These are phyloP conservation scores for Aureobasidium subglaciale DNA, from an alignment of 2,329 filamentous ascomycete species.

Conservation along the genomic window DNA sequence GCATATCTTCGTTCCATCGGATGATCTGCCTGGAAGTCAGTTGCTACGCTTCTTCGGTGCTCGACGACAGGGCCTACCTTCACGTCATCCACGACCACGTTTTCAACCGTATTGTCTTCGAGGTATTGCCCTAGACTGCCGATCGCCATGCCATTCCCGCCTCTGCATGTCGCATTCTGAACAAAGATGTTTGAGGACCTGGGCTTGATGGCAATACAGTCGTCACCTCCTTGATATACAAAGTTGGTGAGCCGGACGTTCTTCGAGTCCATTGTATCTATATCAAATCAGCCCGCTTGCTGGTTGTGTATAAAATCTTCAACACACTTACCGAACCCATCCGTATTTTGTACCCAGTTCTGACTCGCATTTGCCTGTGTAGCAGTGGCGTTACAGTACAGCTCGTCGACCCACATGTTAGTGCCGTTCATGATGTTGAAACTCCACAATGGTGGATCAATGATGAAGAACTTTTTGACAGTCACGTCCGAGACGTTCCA, in stretches of 20 bases:
- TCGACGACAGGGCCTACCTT: slow-evolving; percentile 17
- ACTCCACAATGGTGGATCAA: slow-evolving; percentile 47
- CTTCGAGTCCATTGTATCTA: slow-evolving; percentile 47
- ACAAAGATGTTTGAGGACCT: slow-evolving; percentile 53
- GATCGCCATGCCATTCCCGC: slow-evolving; percentile 47
- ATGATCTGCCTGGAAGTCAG: slow-evolving; percentile 26
- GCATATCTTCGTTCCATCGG: slow-evolving; percentile 41
- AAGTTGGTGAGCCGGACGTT: slow-evolving; percentile 47
- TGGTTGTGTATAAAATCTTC: background rate
- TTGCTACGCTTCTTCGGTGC: background rate
- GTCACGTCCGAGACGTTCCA: slow-evolving; percentile 51
- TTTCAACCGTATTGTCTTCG: slow-evolving; percentile 46
- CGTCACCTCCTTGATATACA: slow-evolving; percentile 50
- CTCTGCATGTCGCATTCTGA: slow-evolving; percentile 48
- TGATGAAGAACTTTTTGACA: slow-evolving; percentile 47
- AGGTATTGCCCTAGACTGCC: slow-evolving; percentile 50
- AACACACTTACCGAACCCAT: slow-evolving; percentile 38
- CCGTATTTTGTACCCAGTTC: slow-evolving; percentile 50
- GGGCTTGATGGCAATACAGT: slow-evolving; percentile 57
- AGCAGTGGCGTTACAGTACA: slow-evolving; percentile 45
- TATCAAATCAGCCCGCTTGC: background rate
- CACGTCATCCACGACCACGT: slow-evolving; percentile 43
- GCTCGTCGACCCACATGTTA: slow-evolving; percentile 45
- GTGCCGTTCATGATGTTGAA: slow-evolving; percentile 54
- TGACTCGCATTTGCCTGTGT: slow-evolving; percentile 39